Conservation (phyloP, 805 yeast genomes). For the Saccharomyces eubayanus region DNA sequence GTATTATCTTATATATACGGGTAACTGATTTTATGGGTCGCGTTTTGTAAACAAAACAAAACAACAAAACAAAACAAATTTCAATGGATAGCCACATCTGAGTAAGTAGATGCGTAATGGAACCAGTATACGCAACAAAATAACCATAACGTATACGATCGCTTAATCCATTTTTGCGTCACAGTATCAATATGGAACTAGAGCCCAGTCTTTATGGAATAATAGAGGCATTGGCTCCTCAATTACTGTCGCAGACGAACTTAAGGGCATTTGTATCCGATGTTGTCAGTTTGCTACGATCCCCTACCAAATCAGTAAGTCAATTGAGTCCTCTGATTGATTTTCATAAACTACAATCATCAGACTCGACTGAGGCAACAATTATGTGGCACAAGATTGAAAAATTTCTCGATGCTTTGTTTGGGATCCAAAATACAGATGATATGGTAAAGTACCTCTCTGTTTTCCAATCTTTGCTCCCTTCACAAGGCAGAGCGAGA, state of each 20-base stretch:
- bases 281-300: slow-evolving; percentile 10
- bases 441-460: slow-evolving; percentile 19
- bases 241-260: slow-evolving; percentile 12
- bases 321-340: slow-evolving; percentile 17
- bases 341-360: slow-evolving; percentile 12
- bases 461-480: slow-evolving; percentile 13
- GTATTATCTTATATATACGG: not conserved
- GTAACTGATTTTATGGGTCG: not conserved
- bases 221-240: slow-evolving; percentile 23
- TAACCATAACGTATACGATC: not conserved
- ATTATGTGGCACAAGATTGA: slow-evolving; percentile 19
- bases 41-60: not conserved
- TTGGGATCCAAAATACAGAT: slow-evolving; percentile 10
- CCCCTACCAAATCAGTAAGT: slow-evolving; percentile 11
- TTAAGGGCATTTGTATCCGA: slow-evolving; percentile 13
- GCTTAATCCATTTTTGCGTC: not conserved
- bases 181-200: slow-evolving; percentile 15
- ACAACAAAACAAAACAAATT: not conserved
- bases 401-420: slow-evolving; percentile 11
- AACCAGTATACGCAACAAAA: not conserved
- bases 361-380: slow-evolving; percentile 9
- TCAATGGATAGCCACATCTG: not conserved
- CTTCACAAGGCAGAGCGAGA: not conserved
- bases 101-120: not conserved
- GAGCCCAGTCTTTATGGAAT: slow-evolving; percentile 14